Percentiles rank a stretch among this genome's conserved stretches.
These are phyloP conservation scores for Debaryomyces sp. DNA, from an alignment of 1,139 yeast genomes.

Conservation along the genomic window DNA sequence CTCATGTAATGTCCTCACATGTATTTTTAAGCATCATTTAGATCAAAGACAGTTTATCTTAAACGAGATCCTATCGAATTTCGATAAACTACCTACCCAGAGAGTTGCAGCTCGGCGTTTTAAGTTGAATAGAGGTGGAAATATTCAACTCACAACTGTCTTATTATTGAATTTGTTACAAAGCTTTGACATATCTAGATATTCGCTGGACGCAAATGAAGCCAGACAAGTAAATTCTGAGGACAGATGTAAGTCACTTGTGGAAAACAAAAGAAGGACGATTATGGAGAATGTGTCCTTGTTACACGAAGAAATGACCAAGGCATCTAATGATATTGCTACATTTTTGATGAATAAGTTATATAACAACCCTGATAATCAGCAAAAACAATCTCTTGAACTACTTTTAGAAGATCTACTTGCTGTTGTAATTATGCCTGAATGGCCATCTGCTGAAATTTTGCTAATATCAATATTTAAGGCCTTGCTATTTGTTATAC, in stretches of 20 bases:
- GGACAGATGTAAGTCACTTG: constrained; percentile 8
- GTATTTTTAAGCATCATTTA: constrained; percentile 46
- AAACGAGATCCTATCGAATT: constrained; percentile 57
- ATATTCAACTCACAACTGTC: constrained; percentile 51
- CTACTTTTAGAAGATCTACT: constrained; percentile 58
- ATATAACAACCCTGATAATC: constrained; percentile 35
- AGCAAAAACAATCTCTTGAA: constrained; percentile 49
- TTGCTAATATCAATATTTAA: constrained; percentile 47
- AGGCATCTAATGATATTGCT: constrained; percentile 36
- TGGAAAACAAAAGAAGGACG: constrained; percentile 11
- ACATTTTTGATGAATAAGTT: constrained; percentile 43
- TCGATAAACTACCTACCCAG: constrained; percentile 50
- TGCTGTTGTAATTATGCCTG: constrained; percentile 51
- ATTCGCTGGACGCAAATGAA: constrained; percentile 10
- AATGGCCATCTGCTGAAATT: constrained; percentile 61
- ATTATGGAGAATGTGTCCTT: constrained; percentile 9
- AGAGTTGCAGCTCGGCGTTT: constrained; percentile 46
- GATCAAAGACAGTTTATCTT: constrained; percentile 62
- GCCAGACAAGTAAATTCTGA: constrained; percentile 1
- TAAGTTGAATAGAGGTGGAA: constrained; percentile 45
- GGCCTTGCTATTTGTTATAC: constrained; percentile 40
- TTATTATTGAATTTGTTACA: constrained; percentile 51
- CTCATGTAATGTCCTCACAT: constrained; percentile 40
- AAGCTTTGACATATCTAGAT: constrained; percentile 27
- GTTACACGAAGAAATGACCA: constrained; percentile 11